Conservation (phyloP, 2,329 filamentous ascomycete species). For the Gaeumannomyces tritici region DNA sequence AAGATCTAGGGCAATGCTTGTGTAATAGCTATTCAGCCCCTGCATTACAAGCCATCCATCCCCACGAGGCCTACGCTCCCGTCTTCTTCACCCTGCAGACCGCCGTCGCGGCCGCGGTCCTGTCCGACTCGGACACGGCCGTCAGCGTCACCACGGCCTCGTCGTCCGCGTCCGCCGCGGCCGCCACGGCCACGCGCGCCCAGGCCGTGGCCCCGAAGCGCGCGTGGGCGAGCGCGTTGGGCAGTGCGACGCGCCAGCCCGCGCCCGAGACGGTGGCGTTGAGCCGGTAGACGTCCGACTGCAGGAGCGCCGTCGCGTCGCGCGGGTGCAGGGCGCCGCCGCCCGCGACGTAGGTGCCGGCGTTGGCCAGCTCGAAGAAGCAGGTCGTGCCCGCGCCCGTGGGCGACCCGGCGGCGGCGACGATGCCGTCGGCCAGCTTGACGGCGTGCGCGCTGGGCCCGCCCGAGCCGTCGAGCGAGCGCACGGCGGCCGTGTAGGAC, state of each 20-base stretch:
- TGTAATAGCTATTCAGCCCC: too few relatives aligned
- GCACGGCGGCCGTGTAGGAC: slow-evolving; percentile 36
- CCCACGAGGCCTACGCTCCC: too few relatives aligned
- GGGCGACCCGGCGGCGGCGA: slow-evolving; percentile 11
- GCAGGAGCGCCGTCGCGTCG: slow-evolving; percentile 27
- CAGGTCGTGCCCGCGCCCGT: slow-evolving; percentile 28
- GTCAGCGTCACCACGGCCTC: slow-evolving; percentile 30
- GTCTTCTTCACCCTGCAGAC: slow-evolving; percentile 21
- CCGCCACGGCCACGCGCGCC: slow-evolving; percentile 31
- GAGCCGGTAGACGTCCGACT: slow-evolving; percentile 37
- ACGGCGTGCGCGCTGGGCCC: slow-evolving; percentile 22
- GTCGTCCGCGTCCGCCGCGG: slow-evolving; percentile 18
- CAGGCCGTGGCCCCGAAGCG: slow-evolving; percentile 27
- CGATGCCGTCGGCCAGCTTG: slow-evolving; percentile 23
- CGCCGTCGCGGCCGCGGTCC: slow-evolving; percentile 15
- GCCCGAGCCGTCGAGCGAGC: slow-evolving; percentile 28
- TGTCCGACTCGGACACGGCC: slow-evolving; percentile 35
- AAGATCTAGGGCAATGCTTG: neutral
- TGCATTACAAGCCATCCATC: too few relatives aligned
- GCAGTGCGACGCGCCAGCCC: slow-evolving; percentile 35
- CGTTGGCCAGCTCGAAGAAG: slow-evolving; percentile 36
- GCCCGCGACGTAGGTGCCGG: slow-evolving; percentile 22
- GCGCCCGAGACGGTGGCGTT: slow-evolving; percentile 29
- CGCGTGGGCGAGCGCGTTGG: slow-evolving; percentile 28
- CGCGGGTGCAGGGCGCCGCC: slow-evolving; percentile 15